Base-by-base conservation (phyloP, 441 rosid species). In the Capsella rubella region DNA sequence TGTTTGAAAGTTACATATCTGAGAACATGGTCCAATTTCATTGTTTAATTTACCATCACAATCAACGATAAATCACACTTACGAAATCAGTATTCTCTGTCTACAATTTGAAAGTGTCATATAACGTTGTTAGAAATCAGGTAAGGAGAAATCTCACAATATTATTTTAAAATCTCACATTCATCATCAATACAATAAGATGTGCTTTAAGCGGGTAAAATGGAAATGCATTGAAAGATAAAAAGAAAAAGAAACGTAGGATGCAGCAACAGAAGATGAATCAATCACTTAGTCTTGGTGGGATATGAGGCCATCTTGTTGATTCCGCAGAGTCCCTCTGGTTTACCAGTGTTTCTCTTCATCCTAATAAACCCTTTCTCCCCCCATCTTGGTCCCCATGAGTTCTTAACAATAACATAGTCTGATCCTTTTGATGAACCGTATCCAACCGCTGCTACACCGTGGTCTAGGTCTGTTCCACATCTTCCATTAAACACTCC, bases 231-330 rank as follows among this genome's bases (percentile, higher is more conserved):
- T 16, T 53, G 50, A 52, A 72, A 60, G 59, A 39, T 32, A 32
- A 6, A 75, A 53, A 9, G 14, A 59, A 25, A 15, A 25, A 16
- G 15, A 61, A 28, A 5, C 8, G 0, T 56, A 43, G 68, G 28
- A 51, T 62, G 49, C 21, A 67, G 64, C 8, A 59, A 13, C 8
- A 18, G 35, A 65, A 63, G 14, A 34, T 8, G n/a, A 27, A 55
- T 54, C n/a, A 16, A 39, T 64, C 60, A 53, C 62, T 76, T 72
- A 46, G 69, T 81, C 80, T 94, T 94, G 57, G 84, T 92, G 13
- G 99, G 99, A 72, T 87, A 92, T 35, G 99, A 94, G 50, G 92
- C 95, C 97, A 95, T 88, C 73, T 95, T 92, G 88, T 92, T 86
- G 78, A 95, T 83, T 42, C 99, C 99, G 37, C 98, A 92, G 5